phyloP scores from a whole-genome alignment of 352 stramenopile species.

The Globisporangium canariense region DNA sequence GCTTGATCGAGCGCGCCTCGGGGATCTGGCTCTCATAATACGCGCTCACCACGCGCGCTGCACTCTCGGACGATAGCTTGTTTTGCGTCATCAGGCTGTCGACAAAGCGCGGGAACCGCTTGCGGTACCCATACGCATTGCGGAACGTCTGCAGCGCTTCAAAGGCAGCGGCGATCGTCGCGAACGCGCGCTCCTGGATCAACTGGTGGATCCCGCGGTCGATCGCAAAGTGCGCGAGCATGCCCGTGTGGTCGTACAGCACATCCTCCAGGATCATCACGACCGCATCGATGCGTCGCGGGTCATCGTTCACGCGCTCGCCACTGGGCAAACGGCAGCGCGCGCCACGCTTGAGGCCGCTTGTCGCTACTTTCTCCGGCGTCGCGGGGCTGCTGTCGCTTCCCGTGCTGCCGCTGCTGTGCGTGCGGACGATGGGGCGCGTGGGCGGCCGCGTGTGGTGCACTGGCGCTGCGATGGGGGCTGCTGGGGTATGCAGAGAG shows the following conservation, averaged over 20 bases:
- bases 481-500: not conserved
- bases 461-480: not conserved
- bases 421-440: not conserved
- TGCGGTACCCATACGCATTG: constrained; percentile 77
- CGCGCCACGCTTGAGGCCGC: not conserved
- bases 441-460: not conserved
- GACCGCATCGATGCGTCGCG: constrained; percentile 67
- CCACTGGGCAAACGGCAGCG: constrained; percentile 32
- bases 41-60: constrained; percentile 55
- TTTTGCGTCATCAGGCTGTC: constrained; percentile 62
- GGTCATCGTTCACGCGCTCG: constrained; percentile 33
- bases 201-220: constrained; percentile 74
- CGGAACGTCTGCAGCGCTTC: constrained; percentile 78
- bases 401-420: not conserved
- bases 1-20: constrained; percentile 61
- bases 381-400: constrained; percentile 6
- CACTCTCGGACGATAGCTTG: constrained; percentile 38
- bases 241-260: constrained; percentile 79
- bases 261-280: constrained; percentile 87
- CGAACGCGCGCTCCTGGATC: constrained; percentile 63
- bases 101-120: constrained; percentile 82
- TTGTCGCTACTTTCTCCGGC: constrained; percentile 1
- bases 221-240: constrained; percentile 77
- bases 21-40: constrained; percentile 82
- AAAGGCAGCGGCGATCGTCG: constrained; percentile 57